Conservation (phyloP, 1,139 yeast genomes). For the Pichia sp. region DNA sequence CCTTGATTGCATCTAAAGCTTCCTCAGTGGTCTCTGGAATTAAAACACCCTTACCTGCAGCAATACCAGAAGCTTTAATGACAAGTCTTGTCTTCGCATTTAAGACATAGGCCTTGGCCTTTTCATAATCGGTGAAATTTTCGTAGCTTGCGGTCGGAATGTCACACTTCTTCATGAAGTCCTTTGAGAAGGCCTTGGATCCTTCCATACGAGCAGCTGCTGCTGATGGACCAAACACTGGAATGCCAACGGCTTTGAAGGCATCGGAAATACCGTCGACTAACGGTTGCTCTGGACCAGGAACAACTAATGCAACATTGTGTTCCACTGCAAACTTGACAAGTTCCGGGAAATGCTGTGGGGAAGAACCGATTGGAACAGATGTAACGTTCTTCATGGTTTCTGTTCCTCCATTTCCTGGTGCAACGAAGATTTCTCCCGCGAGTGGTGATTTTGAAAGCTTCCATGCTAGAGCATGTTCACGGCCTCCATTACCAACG, state of each 20-base stretch:
- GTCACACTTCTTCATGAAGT: slow-evolving; percentile 84
- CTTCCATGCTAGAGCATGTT: slow-evolving; percentile 94
- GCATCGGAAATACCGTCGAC: slow-evolving; percentile 83
- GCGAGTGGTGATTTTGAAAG: slow-evolving; percentile 75
- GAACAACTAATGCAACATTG: slow-evolving; percentile 71
- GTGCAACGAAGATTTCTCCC: slow-evolving; percentile 77
- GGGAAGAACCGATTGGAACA: slow-evolving; percentile 61
- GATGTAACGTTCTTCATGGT: slow-evolving; percentile 57
- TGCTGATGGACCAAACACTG: slow-evolving; percentile 92
- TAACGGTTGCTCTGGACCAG: slow-evolving; percentile 99
- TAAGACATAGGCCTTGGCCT: slow-evolving; percentile 68
- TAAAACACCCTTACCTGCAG: slow-evolving; percentile 98
- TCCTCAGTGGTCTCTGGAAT: slow-evolving; percentile 83
- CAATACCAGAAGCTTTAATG: slow-evolving; percentile 95
- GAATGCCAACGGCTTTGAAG: slow-evolving; percentile 77
- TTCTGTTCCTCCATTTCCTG: slow-evolving; percentile 93
- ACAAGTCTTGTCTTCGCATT: slow-evolving; percentile 73
- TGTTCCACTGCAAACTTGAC: slow-evolving; percentile 69
- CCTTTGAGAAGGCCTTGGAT: slow-evolving; percentile 90
- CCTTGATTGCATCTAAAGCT: slow-evolving; percentile 78
- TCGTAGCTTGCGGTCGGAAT: slow-evolving; percentile 92
- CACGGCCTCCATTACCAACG: slow-evolving; percentile 98
- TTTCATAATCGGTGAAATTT: slow-evolving; percentile 71
- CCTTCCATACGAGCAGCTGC: slow-evolving; percentile 96
- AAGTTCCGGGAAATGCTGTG: slow-evolving; percentile 54